phyloP scores from a whole-genome alignment of 1,139 yeast species.

The Wickerhamiella infanticola region DNA sequence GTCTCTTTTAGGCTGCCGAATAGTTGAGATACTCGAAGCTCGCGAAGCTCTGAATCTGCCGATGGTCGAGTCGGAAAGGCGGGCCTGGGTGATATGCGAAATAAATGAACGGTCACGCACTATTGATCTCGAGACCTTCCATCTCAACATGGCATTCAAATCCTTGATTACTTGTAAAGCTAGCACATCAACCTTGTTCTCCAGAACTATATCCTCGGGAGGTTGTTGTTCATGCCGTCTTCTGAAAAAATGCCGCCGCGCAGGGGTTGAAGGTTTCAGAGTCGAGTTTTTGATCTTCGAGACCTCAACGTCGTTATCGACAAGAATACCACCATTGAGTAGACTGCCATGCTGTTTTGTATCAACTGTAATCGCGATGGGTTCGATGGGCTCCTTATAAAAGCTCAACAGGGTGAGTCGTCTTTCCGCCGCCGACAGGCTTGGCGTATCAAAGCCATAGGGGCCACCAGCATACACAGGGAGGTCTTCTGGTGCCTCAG shows the following conservation, averaged over 20 bases:
- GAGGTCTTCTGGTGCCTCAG: slow-evolving; percentile 10
- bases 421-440: slow-evolving; percentile 11
- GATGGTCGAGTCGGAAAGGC: neutral
- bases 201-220: slow-evolving; percentile 11
- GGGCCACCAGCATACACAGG: slow-evolving; percentile 16
- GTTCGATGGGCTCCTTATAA: slow-evolving; percentile 19
- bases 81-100: neutral
- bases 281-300: slow-evolving; percentile 14
- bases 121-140: neutral
- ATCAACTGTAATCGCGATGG: slow-evolving; percentile 10
- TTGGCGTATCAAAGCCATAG: slow-evolving; percentile 3
- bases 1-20: slow-evolving; percentile 1
- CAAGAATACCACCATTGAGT: slow-evolving; percentile 21
- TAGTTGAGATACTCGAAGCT: neutral
- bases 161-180: slow-evolving; percentile 73
- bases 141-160: slow-evolving; percentile 27
- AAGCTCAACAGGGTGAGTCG: slow-evolving; percentile 19
- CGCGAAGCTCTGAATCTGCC: neutral
- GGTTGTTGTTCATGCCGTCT: neutral
- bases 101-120: neutral
- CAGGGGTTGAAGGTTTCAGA: slow-evolving; percentile 4
- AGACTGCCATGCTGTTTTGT: slow-evolving; percentile 14
- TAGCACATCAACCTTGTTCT: slow-evolving; percentile 38
- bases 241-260: slow-evolving; percentile 4
- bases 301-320: slow-evolving; percentile 21